Conservation (phyloP, 2,329 filamentous ascomycete genomes). For the Aspergillus felis region DNA sequence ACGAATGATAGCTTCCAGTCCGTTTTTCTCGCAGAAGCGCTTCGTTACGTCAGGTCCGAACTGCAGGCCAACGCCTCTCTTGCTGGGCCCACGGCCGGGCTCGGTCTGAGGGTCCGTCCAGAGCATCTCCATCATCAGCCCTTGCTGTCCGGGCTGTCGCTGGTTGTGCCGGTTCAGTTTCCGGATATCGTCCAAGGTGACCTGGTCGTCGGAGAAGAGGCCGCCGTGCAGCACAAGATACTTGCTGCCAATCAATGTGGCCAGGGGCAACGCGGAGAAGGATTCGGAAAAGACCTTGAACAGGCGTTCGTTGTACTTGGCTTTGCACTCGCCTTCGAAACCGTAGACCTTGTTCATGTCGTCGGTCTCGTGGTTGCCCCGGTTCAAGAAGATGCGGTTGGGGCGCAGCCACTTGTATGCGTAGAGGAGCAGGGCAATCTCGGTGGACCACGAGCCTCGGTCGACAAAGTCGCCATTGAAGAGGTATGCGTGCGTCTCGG, state of each 20-base stretch:
- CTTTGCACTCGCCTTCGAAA: constrained; percentile 96
- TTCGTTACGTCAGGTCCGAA: constrained; percentile 97
- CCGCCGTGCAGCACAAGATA: constrained; percentile 92
- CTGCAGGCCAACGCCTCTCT: constrained; percentile 92
- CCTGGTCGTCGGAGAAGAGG: constrained; percentile 88
- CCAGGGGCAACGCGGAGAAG: constrained; percentile 88
- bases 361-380: constrained; percentile 97
- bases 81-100: constrained; percentile 86
- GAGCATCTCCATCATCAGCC: constrained; percentile 99
- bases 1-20: constrained; percentile 88
- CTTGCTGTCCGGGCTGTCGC: constrained; percentile 85
- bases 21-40: constrained; percentile 93
- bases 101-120: constrained; percentile 94
- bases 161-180: constrained; percentile 89
- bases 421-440: constrained; percentile 89
- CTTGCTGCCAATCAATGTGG: constrained; percentile 85
- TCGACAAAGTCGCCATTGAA: constrained; percentile 99
- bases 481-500: constrained; percentile 84
- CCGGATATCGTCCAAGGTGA: constrained; percentile 87
- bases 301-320: constrained; percentile 92
- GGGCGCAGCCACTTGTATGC: constrained; percentile 96
- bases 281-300: constrained; percentile 99
- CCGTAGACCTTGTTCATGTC: constrained; percentile 99
- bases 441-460: constrained; percentile 95
- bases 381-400: constrained; percentile 86